These are phyloP conservation scores for Melastoma candidum DNA, from an alignment of 441 rosid genomes.

Conservation along the genomic window DNA sequence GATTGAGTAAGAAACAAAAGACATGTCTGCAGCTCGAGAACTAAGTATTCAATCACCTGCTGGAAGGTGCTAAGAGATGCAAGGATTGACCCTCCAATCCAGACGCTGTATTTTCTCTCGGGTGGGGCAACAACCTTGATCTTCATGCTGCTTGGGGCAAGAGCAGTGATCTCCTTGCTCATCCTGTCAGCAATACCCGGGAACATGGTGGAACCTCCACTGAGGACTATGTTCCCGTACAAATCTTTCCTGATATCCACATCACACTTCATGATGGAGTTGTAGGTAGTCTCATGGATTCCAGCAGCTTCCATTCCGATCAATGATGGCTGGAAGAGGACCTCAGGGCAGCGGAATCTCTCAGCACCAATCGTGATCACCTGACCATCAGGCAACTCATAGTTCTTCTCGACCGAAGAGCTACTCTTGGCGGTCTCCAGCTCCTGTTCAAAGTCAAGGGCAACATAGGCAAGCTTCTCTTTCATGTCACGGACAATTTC, in stretches of 20 bases:
- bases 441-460: conserved; percentile 12
- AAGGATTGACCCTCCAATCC: conserved; percentile 14
- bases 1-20: no score
- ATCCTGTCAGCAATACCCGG: conserved; percentile 12
- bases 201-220: conserved; percentile 14
- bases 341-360: conserved; percentile 12
- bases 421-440: conserved; percentile 12
- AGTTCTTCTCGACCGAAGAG: conserved; percentile 14
- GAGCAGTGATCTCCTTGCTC: conserved; percentile 15
- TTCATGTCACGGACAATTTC: conserved; percentile 14
- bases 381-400: conserved; percentile 11
- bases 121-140: conserved; percentile 14
- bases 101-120: conserved; percentile 14
- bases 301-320: conserved; percentile 15
- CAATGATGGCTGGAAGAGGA: conserved; percentile 13
- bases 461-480: conserved; percentile 13
- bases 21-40: no score
- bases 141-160: conserved; percentile 15
- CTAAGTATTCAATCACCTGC: background rate
- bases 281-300: conserved; percentile 13
- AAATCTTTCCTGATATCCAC: conserved; percentile 13
- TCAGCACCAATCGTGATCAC: conserved; percentile 12
- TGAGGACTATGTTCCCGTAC: conserved; percentile 12
- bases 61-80: conserved; percentile 15
- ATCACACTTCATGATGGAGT: conserved; percentile 15